Conservation (phyloP, 352 stramenopile species). For the Blastocystis sp. region DNA sequence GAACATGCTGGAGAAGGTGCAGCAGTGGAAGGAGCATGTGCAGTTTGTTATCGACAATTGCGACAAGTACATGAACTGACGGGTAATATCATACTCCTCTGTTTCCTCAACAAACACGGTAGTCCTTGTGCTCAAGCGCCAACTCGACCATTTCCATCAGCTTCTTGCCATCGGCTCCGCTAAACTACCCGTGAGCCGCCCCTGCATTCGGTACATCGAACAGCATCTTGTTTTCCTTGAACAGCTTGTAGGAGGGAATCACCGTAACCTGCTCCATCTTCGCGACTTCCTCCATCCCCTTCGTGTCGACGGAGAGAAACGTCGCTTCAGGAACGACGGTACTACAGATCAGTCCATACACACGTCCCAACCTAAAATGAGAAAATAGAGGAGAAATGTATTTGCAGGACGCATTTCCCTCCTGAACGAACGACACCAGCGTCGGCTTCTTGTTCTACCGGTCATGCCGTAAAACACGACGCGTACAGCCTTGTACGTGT, state of each 20-base stretch:
- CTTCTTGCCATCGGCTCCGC: background rate
- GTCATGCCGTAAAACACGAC: background rate
- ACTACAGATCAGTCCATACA: background rate
- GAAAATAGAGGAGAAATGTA: constrained; percentile 27
- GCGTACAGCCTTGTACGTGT: background rate
- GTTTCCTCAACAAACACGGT: background rate
- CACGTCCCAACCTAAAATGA: constrained; percentile 1
- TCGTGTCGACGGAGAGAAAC: background rate
- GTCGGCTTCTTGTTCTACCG: background rate
- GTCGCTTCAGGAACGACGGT: constrained; percentile 6
- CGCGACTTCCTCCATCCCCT: background rate
- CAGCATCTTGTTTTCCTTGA: constrained; percentile 14
- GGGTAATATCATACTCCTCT: background rate
- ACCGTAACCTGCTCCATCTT: constrained; percentile 25
- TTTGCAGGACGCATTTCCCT: background rate
- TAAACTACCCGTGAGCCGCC: background rate
- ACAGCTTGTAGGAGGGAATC: constrained; percentile 33
- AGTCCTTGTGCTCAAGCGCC: constrained; percentile 18
- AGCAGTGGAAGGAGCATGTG: constrained; percentile 58
- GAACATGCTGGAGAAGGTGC: constrained; percentile 51
- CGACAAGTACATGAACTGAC: constrained; percentile 4
- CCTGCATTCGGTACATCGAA: background rate
- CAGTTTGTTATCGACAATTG: constrained; percentile 60
- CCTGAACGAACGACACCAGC: background rate
- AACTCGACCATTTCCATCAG: constrained; percentile 20